Evolutionary conservation across 768 basidiomycete species (phyloP), one percentile per base, ranked within the genome.

Genomic region (Ephemerocybe angulata): DNA sequence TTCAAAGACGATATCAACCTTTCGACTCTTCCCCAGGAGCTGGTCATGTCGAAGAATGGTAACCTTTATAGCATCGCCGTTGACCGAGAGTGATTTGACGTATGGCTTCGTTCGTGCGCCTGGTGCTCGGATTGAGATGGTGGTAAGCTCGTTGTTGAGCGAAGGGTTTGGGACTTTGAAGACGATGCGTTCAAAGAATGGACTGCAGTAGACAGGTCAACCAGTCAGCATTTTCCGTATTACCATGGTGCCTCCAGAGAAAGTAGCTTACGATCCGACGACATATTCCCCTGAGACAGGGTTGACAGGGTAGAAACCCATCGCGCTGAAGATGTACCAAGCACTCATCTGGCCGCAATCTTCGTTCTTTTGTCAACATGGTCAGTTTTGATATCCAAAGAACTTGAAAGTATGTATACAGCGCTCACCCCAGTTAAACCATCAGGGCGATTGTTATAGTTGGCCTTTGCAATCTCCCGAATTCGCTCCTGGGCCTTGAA

Each of bases 291-390:
- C 84, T 0, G 86, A 87, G 0, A 86, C 86, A 0, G 90, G 90
- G 63, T 92, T 86, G 37, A 92, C 88, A 33, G 88, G 89, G 61
- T 93, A 93, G 67, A 93, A 88, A 1, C 90, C 90, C 68, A 93
- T 76, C 0, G 88, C 83, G 48, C 83, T 86, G 71, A 90, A 92
- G 13, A 92, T 77, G 61, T 86, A 92, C 90, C 90, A 93, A 0
- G 90, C 87, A 61, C 87, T 89, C 90, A 93, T 93, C 65, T 93
- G 90, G 1, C 90, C 90, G 59, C 90, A 92, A 63, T 93, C 90
- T 65, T 93, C 90, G 61, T 93, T 93, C 86, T 90, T 56, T 24
- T 17, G 21, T 4, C 7, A 41, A 41, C 15, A 6, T n/a, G n/a
- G n/a, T n/a, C n/a, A n/a, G n/a, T n/a, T n/a, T n/a, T n/a, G n/a